Percentiles rank a stretch among this genome's conserved stretches.
Conservation (phyloP, 148 eudicot genomes). For the Heliosperma pusillum region DNA sequence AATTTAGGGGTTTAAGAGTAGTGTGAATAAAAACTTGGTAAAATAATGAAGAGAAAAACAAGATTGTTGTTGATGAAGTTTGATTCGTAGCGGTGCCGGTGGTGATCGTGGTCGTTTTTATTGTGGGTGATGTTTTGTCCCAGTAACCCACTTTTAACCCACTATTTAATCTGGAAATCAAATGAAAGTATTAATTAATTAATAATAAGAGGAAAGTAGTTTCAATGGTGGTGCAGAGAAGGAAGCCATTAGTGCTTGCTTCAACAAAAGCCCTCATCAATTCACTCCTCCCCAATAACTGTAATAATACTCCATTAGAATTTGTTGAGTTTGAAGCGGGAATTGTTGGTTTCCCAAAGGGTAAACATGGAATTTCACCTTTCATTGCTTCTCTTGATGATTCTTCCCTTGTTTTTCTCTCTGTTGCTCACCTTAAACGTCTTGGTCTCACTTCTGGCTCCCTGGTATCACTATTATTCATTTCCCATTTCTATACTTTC, state of each 20-base stretch:
- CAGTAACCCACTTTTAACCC: too few relatives aligned
- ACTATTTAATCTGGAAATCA: not conserved
- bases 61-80: too few relatives aligned
- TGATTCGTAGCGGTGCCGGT: too few relatives aligned
- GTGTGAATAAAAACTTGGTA: too few relatives aligned
- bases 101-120: too few relatives aligned
- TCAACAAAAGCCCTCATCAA: conserved; percentile 65
- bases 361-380: conserved; percentile 22
- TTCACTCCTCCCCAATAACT: conserved; percentile 30
- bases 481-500: not conserved
- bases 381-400: conserved; percentile 39
- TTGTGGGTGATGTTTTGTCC: too few relatives aligned
- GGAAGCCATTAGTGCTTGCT: conserved; percentile 83
- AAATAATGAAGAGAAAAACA: too few relatives aligned
- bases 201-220: not conserved
- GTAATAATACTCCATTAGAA: not conserved
- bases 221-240: conserved; percentile 59
- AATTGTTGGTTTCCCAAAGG: conserved; percentile 46
- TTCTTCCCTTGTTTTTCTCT: conserved; percentile 69
- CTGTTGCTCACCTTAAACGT: conserved; percentile 57
- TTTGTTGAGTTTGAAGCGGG: conserved; percentile 50
- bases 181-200: too few relatives aligned
- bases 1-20: too few relatives aligned
- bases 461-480: conserved; percentile 35
- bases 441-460: conserved; percentile 77